Percentiles rank a stretch among this genome's conserved stretches.
Conservation (phyloP, 2,329 filamentous ascomycete species). For the Fusarium torreyae region DNA sequence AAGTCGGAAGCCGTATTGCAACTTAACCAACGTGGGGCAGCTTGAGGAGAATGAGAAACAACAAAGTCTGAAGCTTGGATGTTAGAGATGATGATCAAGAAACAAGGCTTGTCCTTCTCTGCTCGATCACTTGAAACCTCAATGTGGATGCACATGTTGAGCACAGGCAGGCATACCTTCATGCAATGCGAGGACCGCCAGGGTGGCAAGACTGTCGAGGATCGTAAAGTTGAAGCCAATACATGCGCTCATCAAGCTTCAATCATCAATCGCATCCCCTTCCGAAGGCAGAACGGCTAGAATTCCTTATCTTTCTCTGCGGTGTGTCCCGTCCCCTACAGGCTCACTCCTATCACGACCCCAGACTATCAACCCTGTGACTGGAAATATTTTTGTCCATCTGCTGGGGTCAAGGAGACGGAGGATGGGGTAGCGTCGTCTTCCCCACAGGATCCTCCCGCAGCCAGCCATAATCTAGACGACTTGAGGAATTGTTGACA, state of each 20-base stretch:
- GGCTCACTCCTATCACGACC: constrained; percentile 42
- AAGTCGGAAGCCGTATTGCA: constrained; percentile 38
- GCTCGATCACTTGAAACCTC: constrained; percentile 22
- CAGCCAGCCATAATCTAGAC: constrained; percentile 23
- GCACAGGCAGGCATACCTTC: constrained; percentile 34
- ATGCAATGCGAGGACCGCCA: constrained; percentile 27
- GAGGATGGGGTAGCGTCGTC: constrained; percentile 46
- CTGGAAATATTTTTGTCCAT: constrained; percentile 43
- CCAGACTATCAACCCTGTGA: constrained; percentile 45
- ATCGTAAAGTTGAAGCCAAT: neutral
- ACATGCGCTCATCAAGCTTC: constrained; percentile 3
- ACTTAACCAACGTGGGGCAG: constrained; percentile 35
- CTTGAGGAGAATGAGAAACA: constrained; percentile 14
- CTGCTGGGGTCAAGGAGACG: constrained; percentile 35
- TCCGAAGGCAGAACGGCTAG: constrained; percentile 16
- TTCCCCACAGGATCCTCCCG: constrained; percentile 48
- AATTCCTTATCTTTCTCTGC: constrained; percentile 41
- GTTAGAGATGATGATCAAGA: constrained; percentile 8
- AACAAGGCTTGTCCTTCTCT: neutral
- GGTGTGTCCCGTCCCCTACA: constrained; percentile 6
- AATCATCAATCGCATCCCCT: constrained; percentile 11
- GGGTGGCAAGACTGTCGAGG: constrained; percentile 20
- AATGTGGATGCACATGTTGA: constrained; percentile 30
- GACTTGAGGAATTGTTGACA: constrained; percentile 13
- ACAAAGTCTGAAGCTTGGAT: constrained; percentile 12